Base-by-base conservation (phyloP, 1,284 basidiomycete species). In the Cutaneotrichosporon mucoides region DNA sequence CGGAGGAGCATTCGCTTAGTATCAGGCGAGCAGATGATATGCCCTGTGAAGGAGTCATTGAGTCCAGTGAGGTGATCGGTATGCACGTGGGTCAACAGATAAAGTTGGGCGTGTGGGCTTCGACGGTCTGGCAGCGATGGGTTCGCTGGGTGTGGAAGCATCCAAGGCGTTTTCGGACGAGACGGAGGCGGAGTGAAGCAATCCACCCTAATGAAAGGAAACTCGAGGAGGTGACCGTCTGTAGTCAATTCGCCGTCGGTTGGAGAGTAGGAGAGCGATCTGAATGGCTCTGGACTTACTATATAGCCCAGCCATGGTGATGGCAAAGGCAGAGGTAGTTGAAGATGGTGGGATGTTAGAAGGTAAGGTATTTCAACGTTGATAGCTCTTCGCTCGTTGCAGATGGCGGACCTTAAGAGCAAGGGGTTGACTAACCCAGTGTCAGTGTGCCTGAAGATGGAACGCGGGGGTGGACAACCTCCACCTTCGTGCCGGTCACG, bases 51-150 rank as follows among this genome's bases (percentile, higher is more conserved):
- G 6, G 62, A 36, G 34, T 66, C 55, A 6, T 60, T 56, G 9
- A 78, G 64, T 2, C 77, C 77, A 4, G 61, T 33, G 2, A 76
- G 63, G 71, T 92, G 90, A 74, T 92, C 91, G 0, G 90, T 82
- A 76, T 94, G 91, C 0, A 89, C 88, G 70, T 93, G 90, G 0
- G 87, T 86, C 56, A 94, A 82, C 7, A 93, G 83, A 73, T 88
- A 85, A 6, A 92, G 80, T 5, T 82, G 81, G 0, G 88, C 86
- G 8, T 79, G 69, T 34, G 79, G 79, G 49, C 75, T 72, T 0
- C 64, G 62, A 15, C 34, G 56, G 35, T 5, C 44, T 12, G 24
- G 64, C 54, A 12, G 37, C 5, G 40, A 12, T 16, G 48, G 66
- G 53, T 34, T 56, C 36, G 24, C 49, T 11, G 59, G 59, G 11